A percentile compares a stretch with the other conserved stretches of the same genome.
These are phyloP conservation scores for Exophiala alcalophila DNA, from an alignment of 2,329 filamentous ascomycete genomes.

Conservation along the genomic window DNA sequence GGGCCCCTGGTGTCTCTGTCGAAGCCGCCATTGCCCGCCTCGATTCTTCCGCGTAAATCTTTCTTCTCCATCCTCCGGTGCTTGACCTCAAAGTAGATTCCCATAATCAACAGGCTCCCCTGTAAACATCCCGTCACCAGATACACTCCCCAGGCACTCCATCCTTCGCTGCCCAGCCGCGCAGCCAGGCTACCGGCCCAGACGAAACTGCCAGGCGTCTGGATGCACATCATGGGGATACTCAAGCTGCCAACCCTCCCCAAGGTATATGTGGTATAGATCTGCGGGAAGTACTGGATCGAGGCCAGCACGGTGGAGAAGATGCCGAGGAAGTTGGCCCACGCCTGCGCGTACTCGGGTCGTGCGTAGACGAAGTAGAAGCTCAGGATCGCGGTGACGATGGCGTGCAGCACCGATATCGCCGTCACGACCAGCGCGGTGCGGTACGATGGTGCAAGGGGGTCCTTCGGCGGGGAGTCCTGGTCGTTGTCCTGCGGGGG, in stretches of 20 bases:
- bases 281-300: constrained; percentile 92
- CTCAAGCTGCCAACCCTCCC: constrained; percentile 87
- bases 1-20: constrained; percentile 20
- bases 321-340: constrained; percentile 83
- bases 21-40: constrained; percentile 5
- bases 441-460: constrained; percentile 61
- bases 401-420: constrained; percentile 70
- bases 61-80: constrained; percentile 23
- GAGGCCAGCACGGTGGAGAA: constrained; percentile 74
- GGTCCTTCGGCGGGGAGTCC: constrained; percentile 35
- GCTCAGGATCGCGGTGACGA: constrained; percentile 63
- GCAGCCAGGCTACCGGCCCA: constrained; percentile 82
- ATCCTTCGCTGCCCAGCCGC: constrained; percentile 75
- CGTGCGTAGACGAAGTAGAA: constrained; percentile 60
- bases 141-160: constrained; percentile 95
- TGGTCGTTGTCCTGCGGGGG: constrained; percentile 46
- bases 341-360: constrained; percentile 64
- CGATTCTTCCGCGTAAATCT: constrained; percentile 8
- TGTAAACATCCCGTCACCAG: constrained; percentile 83
- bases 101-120: constrained; percentile 75
- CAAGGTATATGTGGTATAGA: constrained; percentile 82
- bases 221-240: constrained; percentile 97
- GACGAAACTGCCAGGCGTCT: constrained; percentile 87
- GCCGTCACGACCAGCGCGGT: constrained; percentile 74
- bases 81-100: constrained; percentile 61